These are phyloP conservation scores for Thielaviopsis euricoi DNA, from an alignment of 2,329 filamentous ascomycete genomes.

Conservation along the genomic window DNA sequence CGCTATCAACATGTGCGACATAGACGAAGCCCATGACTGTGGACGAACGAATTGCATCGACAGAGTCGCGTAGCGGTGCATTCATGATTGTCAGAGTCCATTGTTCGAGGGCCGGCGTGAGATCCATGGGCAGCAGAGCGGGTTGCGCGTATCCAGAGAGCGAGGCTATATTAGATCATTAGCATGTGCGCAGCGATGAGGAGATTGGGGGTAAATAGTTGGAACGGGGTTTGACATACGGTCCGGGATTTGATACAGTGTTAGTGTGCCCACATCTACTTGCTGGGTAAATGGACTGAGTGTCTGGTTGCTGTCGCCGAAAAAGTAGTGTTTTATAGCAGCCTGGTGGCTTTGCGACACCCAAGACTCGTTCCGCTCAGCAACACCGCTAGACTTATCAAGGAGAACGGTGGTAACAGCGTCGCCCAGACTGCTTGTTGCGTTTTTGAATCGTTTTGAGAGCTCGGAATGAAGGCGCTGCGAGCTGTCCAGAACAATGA, in stretches of 20 bases:
- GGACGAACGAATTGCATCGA: constrained; percentile 60
- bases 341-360: constrained; percentile 59
- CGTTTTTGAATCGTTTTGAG: constrained; percentile 45
- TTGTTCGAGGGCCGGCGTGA: constrained; percentile 55
- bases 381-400: constrained; percentile 72
- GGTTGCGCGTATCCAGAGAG: constrained; percentile 19
- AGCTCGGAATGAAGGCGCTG: constrained; percentile 55
- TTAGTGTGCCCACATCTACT: constrained; percentile 58
- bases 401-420: constrained; percentile 59
- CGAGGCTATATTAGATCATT: constrained; percentile 14
- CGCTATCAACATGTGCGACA: constrained; percentile 78
- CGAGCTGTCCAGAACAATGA: constrained; percentile 70
- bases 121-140: constrained; percentile 46
- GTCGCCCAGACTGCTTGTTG: constrained; percentile 44
- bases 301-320: constrained; percentile 60
- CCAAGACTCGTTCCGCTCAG: constrained; percentile 56
- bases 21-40: constrained; percentile 88
- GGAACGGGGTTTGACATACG: constrained; percentile 22
- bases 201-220: neutral
- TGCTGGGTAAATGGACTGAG: constrained; percentile 79
- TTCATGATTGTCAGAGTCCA: constrained; percentile 75
- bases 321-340: constrained; percentile 85
- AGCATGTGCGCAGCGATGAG: constrained; percentile 6
- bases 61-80: constrained; percentile 49
- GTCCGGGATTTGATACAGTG: constrained; percentile 54